A percentile compares a stretch with the other conserved stretches of the same genome.
Conservation (phyloP, 83 land plant species). For the Picea abies region DNA sequence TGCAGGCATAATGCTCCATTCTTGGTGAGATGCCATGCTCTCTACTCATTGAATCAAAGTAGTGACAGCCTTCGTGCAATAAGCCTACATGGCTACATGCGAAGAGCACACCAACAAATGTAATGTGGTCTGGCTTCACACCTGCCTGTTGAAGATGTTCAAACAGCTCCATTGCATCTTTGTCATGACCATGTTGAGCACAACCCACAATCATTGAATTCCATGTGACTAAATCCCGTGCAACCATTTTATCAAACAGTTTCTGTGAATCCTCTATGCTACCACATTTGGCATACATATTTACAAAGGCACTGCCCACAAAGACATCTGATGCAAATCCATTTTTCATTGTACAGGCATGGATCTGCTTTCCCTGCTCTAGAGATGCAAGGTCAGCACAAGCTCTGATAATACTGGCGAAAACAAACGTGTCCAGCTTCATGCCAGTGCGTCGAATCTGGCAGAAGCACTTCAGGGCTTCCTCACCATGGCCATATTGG, state of each 20-base stretch:
- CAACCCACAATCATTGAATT: background rate
- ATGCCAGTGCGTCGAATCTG: conserved; percentile 6
- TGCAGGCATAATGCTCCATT: background rate
- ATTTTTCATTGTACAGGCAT: background rate
- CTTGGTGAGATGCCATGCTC: background rate
- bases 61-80: background rate
- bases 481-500: conserved; percentile 3
- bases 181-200: background rate
- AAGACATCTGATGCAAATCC: conserved; percentile 22
- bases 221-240: background rate
- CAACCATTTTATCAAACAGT: background rate
- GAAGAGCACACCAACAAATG: background rate
- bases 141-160: background rate
- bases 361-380: conserved; percentile 21
- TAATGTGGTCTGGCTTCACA: conserved; percentile 2
- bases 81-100: conserved; percentile 8
- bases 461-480: conserved; percentile 17
- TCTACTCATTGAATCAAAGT: background rate
- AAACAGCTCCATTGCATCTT: background rate
- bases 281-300: conserved; percentile 5
- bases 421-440: conserved; percentile 9
- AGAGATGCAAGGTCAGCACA: conserved; percentile 28
- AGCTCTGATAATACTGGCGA: conserved; percentile 18
- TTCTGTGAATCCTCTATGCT: background rate
- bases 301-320: background rate